phyloP scores from a whole-genome alignment of 73 alveolate species.

The Paramecium biaurelia region DNA sequence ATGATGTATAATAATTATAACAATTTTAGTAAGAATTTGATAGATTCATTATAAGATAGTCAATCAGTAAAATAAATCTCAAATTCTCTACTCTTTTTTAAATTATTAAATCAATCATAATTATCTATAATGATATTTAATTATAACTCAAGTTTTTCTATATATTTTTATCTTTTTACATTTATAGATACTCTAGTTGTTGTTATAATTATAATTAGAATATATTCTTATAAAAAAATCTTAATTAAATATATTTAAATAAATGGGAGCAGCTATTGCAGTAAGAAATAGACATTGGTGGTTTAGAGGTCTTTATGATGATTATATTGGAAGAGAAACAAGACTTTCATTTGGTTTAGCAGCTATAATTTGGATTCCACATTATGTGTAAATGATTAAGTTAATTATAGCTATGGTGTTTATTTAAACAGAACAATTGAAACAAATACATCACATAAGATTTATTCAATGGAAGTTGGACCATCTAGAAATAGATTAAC shows the following conservation, averaged over 20 bases:
- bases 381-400: slow-evolving; percentile 11
- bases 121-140: too few relatives aligned
- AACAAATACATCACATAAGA: slow-evolving; percentile 50
- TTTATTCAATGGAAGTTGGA: slow-evolving; percentile 58
- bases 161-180: too few relatives aligned
- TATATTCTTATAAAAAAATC: background rate
- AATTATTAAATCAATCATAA: too few relatives aligned
- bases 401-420: slow-evolving; percentile 45
- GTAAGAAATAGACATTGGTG: slow-evolving; percentile 66
- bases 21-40: too few relatives aligned
- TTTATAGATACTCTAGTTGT: background rate
- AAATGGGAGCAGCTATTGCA: slow-evolving; percentile 44
- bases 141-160: too few relatives aligned
- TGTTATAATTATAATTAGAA: background rate
- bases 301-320: slow-evolving; percentile 66
- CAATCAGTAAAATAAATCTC: too few relatives aligned
- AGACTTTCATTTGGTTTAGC: slow-evolving; percentile 62
- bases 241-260: background rate
- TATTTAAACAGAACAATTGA: slow-evolving; percentile 57
- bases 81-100: too few relatives aligned
- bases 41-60: too few relatives aligned
- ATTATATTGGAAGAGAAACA: slow-evolving; percentile 63
- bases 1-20: too few relatives aligned
- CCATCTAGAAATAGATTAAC: slow-evolving; percentile 64
- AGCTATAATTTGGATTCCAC: slow-evolving; percentile 63